phyloP scores from a whole-genome alignment of 2,329 filamentous ascomycete genomes.

The Aspergillus sp. region DNA sequence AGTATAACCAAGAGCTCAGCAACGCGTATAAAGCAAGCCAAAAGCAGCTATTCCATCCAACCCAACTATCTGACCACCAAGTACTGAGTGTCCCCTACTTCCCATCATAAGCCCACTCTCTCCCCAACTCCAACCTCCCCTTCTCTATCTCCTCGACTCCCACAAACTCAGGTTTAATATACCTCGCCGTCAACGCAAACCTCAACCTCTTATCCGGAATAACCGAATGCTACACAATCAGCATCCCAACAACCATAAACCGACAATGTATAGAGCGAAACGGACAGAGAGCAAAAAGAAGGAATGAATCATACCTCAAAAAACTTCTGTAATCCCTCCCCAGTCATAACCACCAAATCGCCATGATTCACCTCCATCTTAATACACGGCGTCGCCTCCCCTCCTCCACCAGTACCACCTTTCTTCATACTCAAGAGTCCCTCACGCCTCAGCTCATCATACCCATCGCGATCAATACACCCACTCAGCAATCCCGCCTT shows the following conservation, averaged over 20 bases:
- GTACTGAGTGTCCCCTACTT: constrained; percentile 14
- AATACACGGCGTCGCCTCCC: constrained; percentile 38
- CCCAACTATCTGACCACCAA: too few species aligned
- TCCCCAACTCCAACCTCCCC: constrained; percentile 28
- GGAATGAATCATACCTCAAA: constrained; percentile 46
- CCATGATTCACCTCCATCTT: constrained; percentile 56
- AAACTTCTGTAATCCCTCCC: constrained; percentile 55
- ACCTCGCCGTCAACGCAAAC: constrained; percentile 41
- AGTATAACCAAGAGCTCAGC: too few species aligned
- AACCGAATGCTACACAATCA: constrained; percentile 33
- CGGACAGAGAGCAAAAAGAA: too few species aligned
- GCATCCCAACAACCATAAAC: too few species aligned
- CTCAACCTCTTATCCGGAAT: constrained; percentile 33
- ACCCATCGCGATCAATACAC: constrained; percentile 23
- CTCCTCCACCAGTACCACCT: constrained; percentile 25
- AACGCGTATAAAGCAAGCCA: too few species aligned
- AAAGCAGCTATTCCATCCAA: too few species aligned
- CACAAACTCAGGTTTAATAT: constrained; percentile 32
- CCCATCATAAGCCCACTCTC: constrained; percentile 35
- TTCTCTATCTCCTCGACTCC: constrained; percentile 27
- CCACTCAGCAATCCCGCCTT: constrained; percentile 23
- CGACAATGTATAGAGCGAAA: too few species aligned
- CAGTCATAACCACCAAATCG: constrained; percentile 62
- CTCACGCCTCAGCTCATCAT: constrained; percentile 22
- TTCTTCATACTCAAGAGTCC: constrained; percentile 29